phyloP scores from a whole-genome alignment of 2,329 filamentous ascomycete species.

The Xylaria sp. region DNA sequence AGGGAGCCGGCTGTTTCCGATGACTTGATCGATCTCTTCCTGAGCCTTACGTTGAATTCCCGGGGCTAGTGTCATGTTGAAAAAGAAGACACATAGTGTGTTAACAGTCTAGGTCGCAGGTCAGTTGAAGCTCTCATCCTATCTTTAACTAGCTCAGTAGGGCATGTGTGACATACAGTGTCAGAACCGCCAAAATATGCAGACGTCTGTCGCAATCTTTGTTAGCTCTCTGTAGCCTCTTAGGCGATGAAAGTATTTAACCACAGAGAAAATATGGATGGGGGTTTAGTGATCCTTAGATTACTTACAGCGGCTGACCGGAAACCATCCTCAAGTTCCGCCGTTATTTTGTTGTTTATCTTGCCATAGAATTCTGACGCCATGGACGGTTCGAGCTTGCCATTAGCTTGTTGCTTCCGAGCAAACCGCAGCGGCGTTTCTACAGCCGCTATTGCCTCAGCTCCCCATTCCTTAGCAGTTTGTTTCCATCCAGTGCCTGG shows the following conservation, averaged over 20 bases:
- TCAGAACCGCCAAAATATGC: background rate
- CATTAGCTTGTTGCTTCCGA: background rate
- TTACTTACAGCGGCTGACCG: background rate
- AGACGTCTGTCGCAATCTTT: background rate
- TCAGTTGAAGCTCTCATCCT: background rate
- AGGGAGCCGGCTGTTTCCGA: background rate
- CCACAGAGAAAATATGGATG: background rate
- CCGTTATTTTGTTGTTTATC: background rate
- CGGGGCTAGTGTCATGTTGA: conserved; percentile 54
- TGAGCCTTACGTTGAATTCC: conserved; percentile 44
- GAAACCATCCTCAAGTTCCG: background rate
- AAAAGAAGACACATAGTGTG: conserved; percentile 45
- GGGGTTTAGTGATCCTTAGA: background rate
- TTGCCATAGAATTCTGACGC: background rate
- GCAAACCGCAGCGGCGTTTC: background rate
- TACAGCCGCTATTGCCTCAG: background rate
- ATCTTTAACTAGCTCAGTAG: background rate
- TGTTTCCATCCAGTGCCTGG: conserved; percentile 15
- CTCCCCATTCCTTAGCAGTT: background rate
- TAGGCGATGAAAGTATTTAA: background rate
- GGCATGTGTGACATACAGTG: background rate
- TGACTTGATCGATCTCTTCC: background rate
- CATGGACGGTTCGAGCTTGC: background rate
- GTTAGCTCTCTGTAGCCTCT: background rate
- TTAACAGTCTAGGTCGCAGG: background rate